Percentiles rank a stretch among this genome's conserved stretches.
Evolutionary conservation across 2,329 filamentous ascomycete species (phyloP).

Genomic region (Calonectria leucothoes): DNA sequence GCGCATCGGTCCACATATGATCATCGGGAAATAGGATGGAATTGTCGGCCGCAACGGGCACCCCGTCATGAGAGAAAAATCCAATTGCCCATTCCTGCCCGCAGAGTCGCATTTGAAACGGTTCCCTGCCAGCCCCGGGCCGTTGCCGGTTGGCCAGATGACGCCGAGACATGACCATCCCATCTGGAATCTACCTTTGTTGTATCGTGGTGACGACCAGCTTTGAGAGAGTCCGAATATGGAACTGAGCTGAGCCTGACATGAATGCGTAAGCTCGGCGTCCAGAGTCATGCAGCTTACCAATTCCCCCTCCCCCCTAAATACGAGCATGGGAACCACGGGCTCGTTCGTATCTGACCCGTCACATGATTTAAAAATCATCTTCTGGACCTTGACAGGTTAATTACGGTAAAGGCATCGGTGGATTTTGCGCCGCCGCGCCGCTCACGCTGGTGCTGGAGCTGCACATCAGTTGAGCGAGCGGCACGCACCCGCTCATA

Average conservation of each 20-base stretch:
- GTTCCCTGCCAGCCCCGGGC: background rate
- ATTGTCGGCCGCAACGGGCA: conserved; percentile 3
- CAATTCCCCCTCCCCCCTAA: background rate
- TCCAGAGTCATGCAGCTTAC: background rate
- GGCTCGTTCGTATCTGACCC: background rate
- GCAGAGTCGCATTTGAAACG: background rate
- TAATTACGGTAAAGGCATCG: background rate
- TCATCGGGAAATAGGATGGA: conserved; percentile 6
- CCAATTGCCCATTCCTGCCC: conserved; percentile 25
- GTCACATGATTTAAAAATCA: background rate
- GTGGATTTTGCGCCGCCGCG: background rate
- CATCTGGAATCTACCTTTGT: background rate
- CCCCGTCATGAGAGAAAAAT: background rate
- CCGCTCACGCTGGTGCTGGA: background rate
- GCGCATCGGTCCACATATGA: background rate
- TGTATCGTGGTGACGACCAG: background rate
- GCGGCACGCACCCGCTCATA: background rate
- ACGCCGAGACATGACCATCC: background rate
- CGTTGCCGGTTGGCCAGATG: conserved; percentile 14
- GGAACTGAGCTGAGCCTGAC: background rate
- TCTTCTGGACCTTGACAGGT: background rate
- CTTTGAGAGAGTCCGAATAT: background rate
- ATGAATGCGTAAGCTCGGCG: background rate
- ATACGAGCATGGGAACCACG: background rate
- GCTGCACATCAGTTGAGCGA: background rate